These are phyloP conservation scores for Penicillium sp. DNA, from an alignment of 2,329 filamentous ascomycete genomes.

Conservation along the genomic window DNA sequence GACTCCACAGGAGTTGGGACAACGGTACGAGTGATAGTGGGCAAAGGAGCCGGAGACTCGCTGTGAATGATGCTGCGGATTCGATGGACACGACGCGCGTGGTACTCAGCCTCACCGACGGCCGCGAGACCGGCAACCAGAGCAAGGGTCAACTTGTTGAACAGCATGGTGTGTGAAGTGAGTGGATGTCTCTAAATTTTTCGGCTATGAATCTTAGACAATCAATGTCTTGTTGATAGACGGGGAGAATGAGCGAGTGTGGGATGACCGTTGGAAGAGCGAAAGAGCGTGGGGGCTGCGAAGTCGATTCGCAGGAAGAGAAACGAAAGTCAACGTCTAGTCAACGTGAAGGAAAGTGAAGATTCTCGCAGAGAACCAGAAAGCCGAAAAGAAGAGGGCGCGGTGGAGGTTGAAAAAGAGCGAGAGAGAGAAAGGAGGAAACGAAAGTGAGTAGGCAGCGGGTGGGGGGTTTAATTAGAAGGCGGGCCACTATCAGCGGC, in stretches of 20 bases:
- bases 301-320: constrained; percentile 43
- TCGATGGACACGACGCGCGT: constrained; percentile 31
- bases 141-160: constrained; percentile 41
- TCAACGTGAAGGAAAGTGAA: constrained; percentile 7
- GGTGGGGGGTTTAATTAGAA: constrained; percentile 10
- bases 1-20: constrained; percentile 12
- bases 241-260: not conserved
- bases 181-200: not conserved
- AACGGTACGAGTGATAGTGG: constrained; percentile 29
- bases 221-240: constrained; percentile 8
- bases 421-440: not conserved
- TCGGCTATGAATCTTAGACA: constrained; percentile 1
- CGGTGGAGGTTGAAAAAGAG: constrained; percentile 5
- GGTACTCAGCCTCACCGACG: constrained; percentile 38
- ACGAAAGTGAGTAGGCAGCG: not conserved
- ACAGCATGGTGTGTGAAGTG: constrained; percentile 40
- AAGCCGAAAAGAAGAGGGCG: constrained; percentile 5
- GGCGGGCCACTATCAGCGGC: not conserved
- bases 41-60: constrained; percentile 17
- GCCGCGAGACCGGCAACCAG: constrained; percentile 43
- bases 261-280: constrained; percentile 13
- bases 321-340: constrained; percentile 20
- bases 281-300: constrained; percentile 29
- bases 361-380: constrained; percentile 10
- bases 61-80: constrained; percentile 7